A percentile compares a stretch with the other conserved stretches of the same genome.
Evolutionary conservation across 2,329 filamentous ascomycete species (phyloP).

Genomic region (Elsinoe fawcettii): DNA sequence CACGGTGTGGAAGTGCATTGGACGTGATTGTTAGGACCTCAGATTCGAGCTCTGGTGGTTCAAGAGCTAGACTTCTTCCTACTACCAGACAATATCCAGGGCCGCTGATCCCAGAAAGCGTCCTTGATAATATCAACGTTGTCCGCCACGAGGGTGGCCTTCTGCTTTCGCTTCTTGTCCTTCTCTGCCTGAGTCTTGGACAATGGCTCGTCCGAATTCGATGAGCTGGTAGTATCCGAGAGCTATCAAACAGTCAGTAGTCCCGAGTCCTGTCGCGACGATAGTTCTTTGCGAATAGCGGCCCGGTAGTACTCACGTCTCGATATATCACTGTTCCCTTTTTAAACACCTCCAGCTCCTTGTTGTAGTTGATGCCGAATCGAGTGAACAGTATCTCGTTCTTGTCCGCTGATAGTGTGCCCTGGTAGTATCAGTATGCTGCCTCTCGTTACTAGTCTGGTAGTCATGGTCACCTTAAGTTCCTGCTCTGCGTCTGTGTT

Average conservation of each 20-base stretch:
- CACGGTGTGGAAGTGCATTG: too few relatives aligned
- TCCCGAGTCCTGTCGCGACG: too few relatives aligned
- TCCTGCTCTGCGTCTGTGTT: conserved; percentile 72
- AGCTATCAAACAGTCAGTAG: neutral
- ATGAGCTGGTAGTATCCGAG: neutral
- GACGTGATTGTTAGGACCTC: too few relatives aligned
- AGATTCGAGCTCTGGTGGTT: too few relatives aligned
- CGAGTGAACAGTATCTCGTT: conserved; percentile 88
- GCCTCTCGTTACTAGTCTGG: neutral
- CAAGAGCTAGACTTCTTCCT: neutral
- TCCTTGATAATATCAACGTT: conserved; percentile 94
- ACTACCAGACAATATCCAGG: conserved; percentile 39
- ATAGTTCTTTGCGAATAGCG: too few relatives aligned
- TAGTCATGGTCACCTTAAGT: conserved; percentile 53
- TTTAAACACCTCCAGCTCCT: conserved; percentile 83
- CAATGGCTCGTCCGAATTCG: conserved; percentile 38
- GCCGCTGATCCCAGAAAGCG: conserved; percentile 81
- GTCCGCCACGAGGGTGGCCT: conserved; percentile 72
- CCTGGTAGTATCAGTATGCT: conserved; percentile 42
- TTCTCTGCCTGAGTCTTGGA: conserved; percentile 79
- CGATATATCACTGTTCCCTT: conserved; percentile 89
- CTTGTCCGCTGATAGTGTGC: conserved; percentile 78
- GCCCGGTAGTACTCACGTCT: conserved; percentile 28
- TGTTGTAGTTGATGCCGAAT: conserved; percentile 96
- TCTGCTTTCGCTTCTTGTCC: conserved; percentile 69